Conservation (phyloP, 2,329 filamentous ascomycete species). For the Phialophora chinensis region DNA sequence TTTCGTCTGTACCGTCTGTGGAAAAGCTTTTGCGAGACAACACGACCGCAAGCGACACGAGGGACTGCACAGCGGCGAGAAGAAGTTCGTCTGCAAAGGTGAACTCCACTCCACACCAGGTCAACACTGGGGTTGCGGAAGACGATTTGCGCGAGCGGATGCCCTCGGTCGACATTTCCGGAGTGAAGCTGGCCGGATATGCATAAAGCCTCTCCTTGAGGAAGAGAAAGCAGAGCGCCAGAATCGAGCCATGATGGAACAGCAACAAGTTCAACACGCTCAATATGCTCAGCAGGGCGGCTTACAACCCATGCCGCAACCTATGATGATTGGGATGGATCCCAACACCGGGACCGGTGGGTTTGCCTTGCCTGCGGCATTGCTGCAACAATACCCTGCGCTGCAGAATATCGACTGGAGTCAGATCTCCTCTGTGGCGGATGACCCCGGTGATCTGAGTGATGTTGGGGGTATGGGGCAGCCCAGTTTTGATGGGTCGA, state of each 20-base stretch:
- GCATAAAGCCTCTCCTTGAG: constrained; percentile 95
- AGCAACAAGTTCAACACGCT: constrained; percentile 64
- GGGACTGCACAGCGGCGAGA: constrained; percentile 93
- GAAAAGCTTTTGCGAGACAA: constrained; percentile 95
- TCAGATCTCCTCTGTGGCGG: constrained; percentile 66
- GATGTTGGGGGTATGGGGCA: constrained; percentile 77
- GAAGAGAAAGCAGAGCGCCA: constrained; percentile 88
- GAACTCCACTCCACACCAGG: constrained; percentile 73
- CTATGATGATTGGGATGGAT: constrained; percentile 66
- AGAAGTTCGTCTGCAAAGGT: constrained; percentile 97
- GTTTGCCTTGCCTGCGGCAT: constrained; percentile 80
- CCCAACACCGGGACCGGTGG: constrained; percentile 61
- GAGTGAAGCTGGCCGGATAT: constrained; percentile 91
- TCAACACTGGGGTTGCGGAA: constrained; percentile 88
- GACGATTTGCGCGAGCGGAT: constrained; percentile 92
- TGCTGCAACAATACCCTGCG: constrained; percentile 90
- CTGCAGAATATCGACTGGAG: constrained; percentile 90
- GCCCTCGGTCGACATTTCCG: constrained; percentile 93
- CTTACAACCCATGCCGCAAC: constrained; percentile 62
- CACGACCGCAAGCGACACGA: constrained; percentile 98
- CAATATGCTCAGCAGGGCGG: constrained; percentile 56
- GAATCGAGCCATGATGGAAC: constrained; percentile 74
- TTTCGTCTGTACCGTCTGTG: constrained; percentile 95
- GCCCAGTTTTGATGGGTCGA: constrained; percentile 81
- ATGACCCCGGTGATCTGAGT: constrained; percentile 62